Evolutionary conservation across 2,329 filamentous ascomycete species (phyloP).

Genomic region (Arthrobotrys sinensis): DNA sequence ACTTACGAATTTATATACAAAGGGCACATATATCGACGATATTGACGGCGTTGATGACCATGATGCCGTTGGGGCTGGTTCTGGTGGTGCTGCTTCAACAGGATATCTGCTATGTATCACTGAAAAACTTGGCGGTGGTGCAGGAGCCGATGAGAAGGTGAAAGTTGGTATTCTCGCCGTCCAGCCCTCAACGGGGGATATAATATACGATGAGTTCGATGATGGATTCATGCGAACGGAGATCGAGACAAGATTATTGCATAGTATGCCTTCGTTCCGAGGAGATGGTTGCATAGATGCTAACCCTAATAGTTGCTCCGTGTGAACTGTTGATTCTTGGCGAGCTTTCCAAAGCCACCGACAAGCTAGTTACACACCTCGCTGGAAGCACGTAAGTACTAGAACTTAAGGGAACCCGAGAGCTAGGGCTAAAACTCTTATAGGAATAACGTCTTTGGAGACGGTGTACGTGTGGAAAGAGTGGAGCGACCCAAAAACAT

Average conservation of each 20-base stretch:
- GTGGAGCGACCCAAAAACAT: slow-evolving; percentile 83
- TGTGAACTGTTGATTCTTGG: slow-evolving; percentile 96
- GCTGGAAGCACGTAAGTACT: slow-evolving; percentile 78
- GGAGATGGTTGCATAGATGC: neutral
- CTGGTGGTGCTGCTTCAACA: slow-evolving; percentile 76
- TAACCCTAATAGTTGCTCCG: slow-evolving; percentile 75
- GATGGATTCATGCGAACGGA: slow-evolving; percentile 98
- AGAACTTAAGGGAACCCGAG: slow-evolving; percentile 46
- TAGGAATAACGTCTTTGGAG: slow-evolving; percentile 89
- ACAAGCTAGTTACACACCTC: slow-evolving; percentile 91
- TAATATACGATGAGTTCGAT: slow-evolving; percentile 95
- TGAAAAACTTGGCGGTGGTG: slow-evolving; percentile 83
- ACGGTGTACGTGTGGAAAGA: slow-evolving; percentile 87
- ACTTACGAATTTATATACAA: slow-evolving; percentile 96
- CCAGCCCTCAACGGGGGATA: slow-evolving; percentile 94
- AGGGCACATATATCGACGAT: slow-evolving; percentile 97
- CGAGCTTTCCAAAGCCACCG: slow-evolving; percentile 87
- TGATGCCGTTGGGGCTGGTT: slow-evolving; percentile 63
- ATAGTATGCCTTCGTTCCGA: slow-evolving; percentile 71
- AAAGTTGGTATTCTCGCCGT: slow-evolving; percentile 93
- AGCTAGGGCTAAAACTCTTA: slow-evolving; percentile 8
- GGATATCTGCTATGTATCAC: slow-evolving; percentile 96
- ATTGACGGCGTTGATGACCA: slow-evolving; percentile 80
- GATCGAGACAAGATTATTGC: slow-evolving; percentile 92
- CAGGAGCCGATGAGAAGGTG: slow-evolving; percentile 92